These are phyloP conservation scores for Globisporangium rhizosaccharum DNA, from an alignment of 352 stramenopile species.

Conservation along the genomic window DNA sequence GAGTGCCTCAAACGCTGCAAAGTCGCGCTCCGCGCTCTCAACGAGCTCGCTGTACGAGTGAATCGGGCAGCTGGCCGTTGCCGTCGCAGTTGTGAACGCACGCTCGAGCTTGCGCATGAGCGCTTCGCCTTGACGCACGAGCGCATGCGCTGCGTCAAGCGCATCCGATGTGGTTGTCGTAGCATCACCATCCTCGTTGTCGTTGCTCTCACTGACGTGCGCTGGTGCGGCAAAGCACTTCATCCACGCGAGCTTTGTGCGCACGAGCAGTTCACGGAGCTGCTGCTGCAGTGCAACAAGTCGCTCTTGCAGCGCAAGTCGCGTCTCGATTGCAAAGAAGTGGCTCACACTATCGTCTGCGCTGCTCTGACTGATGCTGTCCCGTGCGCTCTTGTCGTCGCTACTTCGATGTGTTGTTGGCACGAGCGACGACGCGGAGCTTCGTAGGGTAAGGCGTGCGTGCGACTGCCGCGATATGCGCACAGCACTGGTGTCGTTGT, in stretches of 20 bases:
- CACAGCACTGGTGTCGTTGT: too few relatives aligned
- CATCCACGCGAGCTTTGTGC: constrained; percentile 60
- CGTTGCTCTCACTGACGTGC: neutral
- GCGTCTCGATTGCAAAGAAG: constrained; percentile 62
- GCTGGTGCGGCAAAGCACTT: constrained; percentile 28
- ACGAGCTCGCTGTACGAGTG: constrained; percentile 46
- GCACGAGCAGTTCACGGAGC: constrained; percentile 37
- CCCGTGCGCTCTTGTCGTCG: too few relatives aligned
- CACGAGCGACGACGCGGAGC: neutral
- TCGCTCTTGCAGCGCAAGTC: constrained; percentile 27
- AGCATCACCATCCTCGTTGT: neutral
- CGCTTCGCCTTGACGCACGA: constrained; percentile 40
- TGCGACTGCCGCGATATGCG: too few relatives aligned
- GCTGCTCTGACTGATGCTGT: neutral
- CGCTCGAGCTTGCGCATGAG: constrained; percentile 31
- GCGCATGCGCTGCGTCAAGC: constrained; percentile 14
- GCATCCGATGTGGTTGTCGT: too few relatives aligned
- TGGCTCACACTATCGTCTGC: constrained; percentile 22
- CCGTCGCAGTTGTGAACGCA: constrained; percentile 32
- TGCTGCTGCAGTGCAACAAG: constrained; percentile 32
- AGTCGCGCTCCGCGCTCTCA: constrained; percentile 27
- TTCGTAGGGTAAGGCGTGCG: neutral
- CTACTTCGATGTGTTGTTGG: neutral
- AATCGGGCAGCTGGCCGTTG: constrained; percentile 24
- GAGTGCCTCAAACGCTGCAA: constrained; percentile 33